Evolutionary conservation across 2,329 filamentous ascomycete genomes (phyloP), one percentile per base, ranked within the genome.

Genomic region (Cryphonectria parasitica): DNA sequence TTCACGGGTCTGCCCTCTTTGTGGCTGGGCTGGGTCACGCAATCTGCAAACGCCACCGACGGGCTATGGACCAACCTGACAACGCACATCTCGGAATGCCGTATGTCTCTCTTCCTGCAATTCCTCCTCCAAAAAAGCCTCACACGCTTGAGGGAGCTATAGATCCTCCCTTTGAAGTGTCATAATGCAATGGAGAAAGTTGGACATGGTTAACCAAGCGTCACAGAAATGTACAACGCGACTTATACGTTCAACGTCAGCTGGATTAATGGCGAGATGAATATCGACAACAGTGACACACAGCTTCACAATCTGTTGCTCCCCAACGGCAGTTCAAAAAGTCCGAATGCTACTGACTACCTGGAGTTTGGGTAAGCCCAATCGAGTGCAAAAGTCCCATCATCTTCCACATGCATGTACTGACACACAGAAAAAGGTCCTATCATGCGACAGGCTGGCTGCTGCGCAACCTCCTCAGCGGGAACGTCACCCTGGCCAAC

Each of bases 21-120:
- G 17, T 73, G 72, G 72, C 25, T 72, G 13, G 72, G 70, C 19
- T 73, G 70, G 70, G 68, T 62, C 7, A 72, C 70, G 7, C 66
- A 52, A 36, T 64, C 62, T 22, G 10, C 31, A n/a, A 66, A 68
- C 34, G 64, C 68, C n/a, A 41, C 54, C 36, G 52, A 41, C 6
- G 45, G 45, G 19, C 49, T 68, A 25, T 71, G 69, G 69, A 62
- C 54, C 52, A 61, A 71, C 39, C 39, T 71, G 22, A 65, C 22
- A 15, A 25, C 68, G 2, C 72, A 70, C 28, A 67, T 73, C 31
- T 49, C 68, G 54, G 72, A 73, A 54, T 73, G 72, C 43, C 49
- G 60, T 62, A 62, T 5, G 60, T 62, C 34, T 22, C 36, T 15
- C 15, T 22, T 28, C 54, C 15, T 34, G 15, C 25, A 1, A 28